A percentile compares a stretch with the other conserved stretches of the same genome.
phyloP scores from a whole-genome alignment of 306 rosid genomes.

The Quercus agrifolia region DNA sequence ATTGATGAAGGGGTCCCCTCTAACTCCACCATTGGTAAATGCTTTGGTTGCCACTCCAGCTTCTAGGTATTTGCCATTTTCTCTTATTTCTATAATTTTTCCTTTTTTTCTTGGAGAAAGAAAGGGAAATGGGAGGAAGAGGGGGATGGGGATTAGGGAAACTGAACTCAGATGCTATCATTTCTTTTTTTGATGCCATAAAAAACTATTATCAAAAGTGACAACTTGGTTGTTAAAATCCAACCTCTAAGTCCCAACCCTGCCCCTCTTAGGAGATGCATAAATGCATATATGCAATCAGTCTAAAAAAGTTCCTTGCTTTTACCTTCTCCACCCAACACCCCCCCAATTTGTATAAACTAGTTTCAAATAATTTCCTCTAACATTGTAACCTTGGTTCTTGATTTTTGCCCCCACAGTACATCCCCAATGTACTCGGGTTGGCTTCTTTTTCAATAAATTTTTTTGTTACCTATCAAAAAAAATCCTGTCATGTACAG shows the following conservation, averaged over 20 bases:
- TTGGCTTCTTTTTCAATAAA: no score
- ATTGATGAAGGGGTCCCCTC: constrained; percentile 72
- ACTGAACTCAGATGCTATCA: background rate
- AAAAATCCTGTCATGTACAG: background rate
- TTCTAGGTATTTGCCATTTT: constrained; percentile 62
- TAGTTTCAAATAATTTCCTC: no score
- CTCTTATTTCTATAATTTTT: background rate
- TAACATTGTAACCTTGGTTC: no score
- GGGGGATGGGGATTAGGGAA: background rate
- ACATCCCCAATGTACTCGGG: no score
- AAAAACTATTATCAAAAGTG: background rate
- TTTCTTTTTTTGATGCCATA: background rate
- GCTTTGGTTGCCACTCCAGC: constrained; percentile 82
- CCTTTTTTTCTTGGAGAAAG: background rate
- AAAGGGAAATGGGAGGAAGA: background rate
- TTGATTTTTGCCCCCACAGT: no score
- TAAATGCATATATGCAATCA: background rate
- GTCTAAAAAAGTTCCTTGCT: background rate
- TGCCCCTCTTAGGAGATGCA: background rate
- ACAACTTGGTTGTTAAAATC: background rate
- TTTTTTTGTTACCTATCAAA: no score
- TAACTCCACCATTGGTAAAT: constrained; percentile 60
- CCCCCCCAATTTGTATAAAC: no score
- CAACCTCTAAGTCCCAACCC: background rate
- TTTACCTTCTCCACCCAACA: no score